Conservation (phyloP, 2,329 filamentous ascomycete genomes). For the Akanthomyces uredinophilus region DNA sequence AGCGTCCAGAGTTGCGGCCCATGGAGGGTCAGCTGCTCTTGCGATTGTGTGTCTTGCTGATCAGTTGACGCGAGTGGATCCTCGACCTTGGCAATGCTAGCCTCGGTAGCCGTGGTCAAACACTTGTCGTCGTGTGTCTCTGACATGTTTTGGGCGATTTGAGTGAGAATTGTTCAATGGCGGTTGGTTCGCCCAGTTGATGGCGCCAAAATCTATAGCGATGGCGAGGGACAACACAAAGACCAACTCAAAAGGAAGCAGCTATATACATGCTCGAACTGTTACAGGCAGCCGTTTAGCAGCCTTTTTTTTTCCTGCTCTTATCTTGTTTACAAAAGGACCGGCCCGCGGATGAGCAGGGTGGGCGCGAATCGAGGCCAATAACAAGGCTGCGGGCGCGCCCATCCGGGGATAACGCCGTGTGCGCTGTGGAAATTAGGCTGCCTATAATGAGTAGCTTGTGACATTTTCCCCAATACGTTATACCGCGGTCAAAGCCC, state of each 20-base stretch:
- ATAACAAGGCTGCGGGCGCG: neutral
- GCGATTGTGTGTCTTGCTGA: neutral
- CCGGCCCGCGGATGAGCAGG: neutral
- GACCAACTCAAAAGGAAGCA: neutral
- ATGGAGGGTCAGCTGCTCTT: neutral
- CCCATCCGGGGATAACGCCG: too few species aligned
- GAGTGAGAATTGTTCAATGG: neutral
- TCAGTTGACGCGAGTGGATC: neutral
- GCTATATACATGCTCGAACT: neutral
- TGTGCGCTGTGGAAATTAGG: neutral
- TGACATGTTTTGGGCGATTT: neutral
- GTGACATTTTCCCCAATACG: too few species aligned
- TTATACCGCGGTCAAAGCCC: neutral
- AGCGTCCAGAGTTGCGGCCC: conserved; percentile 9
- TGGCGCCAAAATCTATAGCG: neutral
- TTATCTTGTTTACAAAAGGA: neutral
- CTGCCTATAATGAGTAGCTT: neutral
- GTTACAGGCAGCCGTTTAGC: neutral
- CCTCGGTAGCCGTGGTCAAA: neutral
- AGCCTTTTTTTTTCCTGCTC: too few species aligned
- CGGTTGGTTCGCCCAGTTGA: neutral
- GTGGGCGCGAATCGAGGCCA: neutral
- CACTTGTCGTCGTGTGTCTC: neutral
- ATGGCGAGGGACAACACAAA: neutral
- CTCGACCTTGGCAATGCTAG: neutral